Percentiles rank a stretch among this genome's conserved stretches.
Conservation (phyloP, 768 basidiomycete species). For the Amanita subjunquillea region DNA sequence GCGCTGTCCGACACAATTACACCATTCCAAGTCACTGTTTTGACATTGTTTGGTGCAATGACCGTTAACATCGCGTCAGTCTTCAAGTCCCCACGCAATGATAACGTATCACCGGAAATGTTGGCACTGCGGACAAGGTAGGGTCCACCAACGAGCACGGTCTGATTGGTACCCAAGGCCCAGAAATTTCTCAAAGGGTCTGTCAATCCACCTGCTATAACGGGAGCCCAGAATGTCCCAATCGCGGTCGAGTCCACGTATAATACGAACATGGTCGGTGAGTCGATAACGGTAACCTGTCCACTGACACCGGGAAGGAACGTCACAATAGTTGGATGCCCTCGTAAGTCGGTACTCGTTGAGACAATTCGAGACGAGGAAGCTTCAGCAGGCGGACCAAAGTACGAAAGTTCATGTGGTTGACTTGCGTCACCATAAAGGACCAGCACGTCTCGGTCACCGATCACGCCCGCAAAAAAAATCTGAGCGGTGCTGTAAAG, state of each 20-base stretch:
- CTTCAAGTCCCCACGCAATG: slow-evolving; percentile 61
- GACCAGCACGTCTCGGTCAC: slow-evolving; percentile 52
- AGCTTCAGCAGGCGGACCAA: not conserved
- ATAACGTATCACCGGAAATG: slow-evolving; percentile 38
- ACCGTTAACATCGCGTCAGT: slow-evolving; percentile 47
- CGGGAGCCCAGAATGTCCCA: slow-evolving; percentile 69
- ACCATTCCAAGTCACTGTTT: slow-evolving; percentile 67
- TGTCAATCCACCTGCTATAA: slow-evolving; percentile 30
- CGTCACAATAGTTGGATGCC: slow-evolving; percentile 26
- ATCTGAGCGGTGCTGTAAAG: slow-evolving; percentile 68
- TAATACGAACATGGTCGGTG: slow-evolving; percentile 54
- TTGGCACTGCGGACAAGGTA: slow-evolving; percentile 51
- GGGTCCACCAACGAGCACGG: slow-evolving; percentile 56
- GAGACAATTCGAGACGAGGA: slow-evolving; percentile 32
- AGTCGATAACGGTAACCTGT: slow-evolving; percentile 56
- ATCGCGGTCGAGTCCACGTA: slow-evolving; percentile 59
- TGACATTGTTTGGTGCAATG: slow-evolving; percentile 45
- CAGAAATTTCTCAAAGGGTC: slow-evolving; percentile 51
- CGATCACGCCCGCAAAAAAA: slow-evolving; percentile 55
- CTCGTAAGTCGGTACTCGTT: slow-evolving; percentile 22
- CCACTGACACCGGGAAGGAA: slow-evolving; percentile 49
- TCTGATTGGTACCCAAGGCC: slow-evolving; percentile 62
- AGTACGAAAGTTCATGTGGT: slow-evolving; percentile 35
- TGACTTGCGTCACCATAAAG: slow-evolving; percentile 47
- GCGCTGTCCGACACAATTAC: slow-evolving; percentile 28